Percentiles rank a stretch among this genome's conserved stretches.
Evolutionary conservation across 1,139 yeast species (phyloP).

Genomic region (Citeromyces siamensis): DNA sequence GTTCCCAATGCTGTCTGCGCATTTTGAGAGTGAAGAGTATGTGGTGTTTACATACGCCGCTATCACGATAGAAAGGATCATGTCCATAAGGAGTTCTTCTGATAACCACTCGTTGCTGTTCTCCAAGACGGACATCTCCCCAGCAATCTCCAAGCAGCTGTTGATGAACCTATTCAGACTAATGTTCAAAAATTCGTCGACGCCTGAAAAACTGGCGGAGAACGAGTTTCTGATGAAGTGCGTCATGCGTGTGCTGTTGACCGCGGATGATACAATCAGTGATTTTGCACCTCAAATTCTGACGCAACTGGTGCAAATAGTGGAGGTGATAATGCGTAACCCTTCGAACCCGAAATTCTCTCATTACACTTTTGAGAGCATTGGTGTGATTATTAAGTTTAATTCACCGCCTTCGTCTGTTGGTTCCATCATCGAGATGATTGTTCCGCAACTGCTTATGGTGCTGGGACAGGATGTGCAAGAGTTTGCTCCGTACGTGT

Average conservation of each 20-base stretch:
- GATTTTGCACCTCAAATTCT: constrained; percentile 34
- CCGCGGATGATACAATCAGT: constrained; percentile 52
- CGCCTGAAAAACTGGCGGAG: constrained; percentile 90
- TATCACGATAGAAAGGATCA: constrained; percentile 78
- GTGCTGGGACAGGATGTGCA: constrained; percentile 78
- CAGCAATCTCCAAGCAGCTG: constrained; percentile 38
- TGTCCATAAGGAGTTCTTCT: constrained; percentile 51
- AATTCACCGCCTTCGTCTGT: constrained; percentile 17
- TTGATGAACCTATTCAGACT: constrained; percentile 55
- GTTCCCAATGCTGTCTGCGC: constrained; percentile 68
- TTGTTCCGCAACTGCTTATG: constrained; percentile 55
- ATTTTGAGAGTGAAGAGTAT: constrained; percentile 50
- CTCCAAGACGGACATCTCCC: constrained; percentile 53
- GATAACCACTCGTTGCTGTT: constrained; percentile 43
- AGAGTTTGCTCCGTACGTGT: constrained; percentile 87
- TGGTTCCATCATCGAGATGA: constrained; percentile 31
- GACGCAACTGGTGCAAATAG: constrained; percentile 55
- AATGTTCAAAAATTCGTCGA: constrained; percentile 40
- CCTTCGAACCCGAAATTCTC: constrained; percentile 94
- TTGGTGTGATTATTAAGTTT: constrained; percentile 63
- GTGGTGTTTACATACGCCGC: constrained; percentile 93
- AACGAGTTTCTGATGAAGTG: constrained; percentile 90
- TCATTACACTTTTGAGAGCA: constrained; percentile 82
- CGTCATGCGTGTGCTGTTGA: constrained; percentile 69
- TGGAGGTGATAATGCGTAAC: constrained; percentile 64